These are phyloP conservation scores for Torulaspora microellipsoides DNA, from an alignment of 805 yeast species.

Conservation along the genomic window DNA sequence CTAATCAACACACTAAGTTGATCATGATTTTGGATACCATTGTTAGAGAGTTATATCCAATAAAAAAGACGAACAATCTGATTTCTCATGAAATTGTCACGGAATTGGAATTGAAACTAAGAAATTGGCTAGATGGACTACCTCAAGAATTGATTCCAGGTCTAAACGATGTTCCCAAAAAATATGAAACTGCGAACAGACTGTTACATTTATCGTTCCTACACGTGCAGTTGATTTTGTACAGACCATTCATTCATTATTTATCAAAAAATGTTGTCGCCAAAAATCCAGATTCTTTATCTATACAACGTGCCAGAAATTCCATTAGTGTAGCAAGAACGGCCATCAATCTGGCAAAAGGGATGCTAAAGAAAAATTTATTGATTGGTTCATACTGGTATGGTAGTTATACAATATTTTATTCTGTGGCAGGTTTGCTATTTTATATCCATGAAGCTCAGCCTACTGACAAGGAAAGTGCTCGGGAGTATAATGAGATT, in stretches of 20 bases:
- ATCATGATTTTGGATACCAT: constrained; percentile 67
- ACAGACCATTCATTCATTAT: constrained; percentile 83
- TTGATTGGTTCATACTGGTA: constrained; percentile 91
- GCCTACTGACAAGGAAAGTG: constrained; percentile 42
- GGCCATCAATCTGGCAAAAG: constrained; percentile 74
- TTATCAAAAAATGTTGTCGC: constrained; percentile 48
- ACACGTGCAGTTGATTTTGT: constrained; percentile 78
- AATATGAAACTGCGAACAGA: constrained; percentile 68
- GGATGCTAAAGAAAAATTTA: constrained; percentile 66
- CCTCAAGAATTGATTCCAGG: constrained; percentile 70
- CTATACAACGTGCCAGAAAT: constrained; percentile 72
- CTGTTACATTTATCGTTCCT: constrained; percentile 67
- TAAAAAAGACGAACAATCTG: constrained; percentile 30
- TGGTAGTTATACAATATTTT: constrained; percentile 88
- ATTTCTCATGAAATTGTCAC: constrained; percentile 49
- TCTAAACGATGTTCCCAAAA: constrained; percentile 31
- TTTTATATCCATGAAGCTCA: constrained; percentile 65
- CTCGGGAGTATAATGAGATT: constrained; percentile 50
- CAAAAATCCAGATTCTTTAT: constrained; percentile 30
- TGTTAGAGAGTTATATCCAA: constrained; percentile 68
- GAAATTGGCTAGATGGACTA: constrained; percentile 65
- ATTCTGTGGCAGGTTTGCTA: constrained; percentile 81
- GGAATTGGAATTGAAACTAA: constrained; percentile 64
- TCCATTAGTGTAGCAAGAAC: constrained; percentile 81
- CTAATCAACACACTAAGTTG: constrained; percentile 78